phyloP scores from a whole-genome alignment of 352 stramenopile species.

The Pythium folliculosum region DNA sequence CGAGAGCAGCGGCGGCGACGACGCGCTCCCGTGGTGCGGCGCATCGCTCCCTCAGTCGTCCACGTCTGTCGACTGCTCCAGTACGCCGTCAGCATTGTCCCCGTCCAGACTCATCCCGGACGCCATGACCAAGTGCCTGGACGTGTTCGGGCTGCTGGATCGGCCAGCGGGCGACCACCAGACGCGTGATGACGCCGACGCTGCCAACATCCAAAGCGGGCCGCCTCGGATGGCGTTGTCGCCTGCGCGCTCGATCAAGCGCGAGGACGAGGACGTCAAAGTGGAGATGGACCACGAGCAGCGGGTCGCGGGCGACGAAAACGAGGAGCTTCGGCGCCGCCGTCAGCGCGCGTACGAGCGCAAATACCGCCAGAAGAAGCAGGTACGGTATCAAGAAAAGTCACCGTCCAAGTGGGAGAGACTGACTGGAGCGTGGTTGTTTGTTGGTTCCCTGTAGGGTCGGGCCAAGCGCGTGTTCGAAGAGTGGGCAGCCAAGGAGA shows the following conservation, averaged over 20 bases:
- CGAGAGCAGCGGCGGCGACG: neutral
- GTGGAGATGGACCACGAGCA: conserved; percentile 1
- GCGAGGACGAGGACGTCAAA: conserved; percentile 4
- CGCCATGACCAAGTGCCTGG: neutral
- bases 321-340: neutral
- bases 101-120: neutral
- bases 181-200: too few species aligned
- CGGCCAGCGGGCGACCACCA: too few species aligned
- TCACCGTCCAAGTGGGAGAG: too few species aligned
- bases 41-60: conserved; percentile 8
- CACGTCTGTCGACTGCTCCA: conserved; percentile 19
- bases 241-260: neutral
- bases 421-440: too few species aligned
- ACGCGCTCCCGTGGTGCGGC: conserved; percentile 3
- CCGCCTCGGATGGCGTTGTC: too few species aligned
- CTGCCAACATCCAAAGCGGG: too few species aligned
- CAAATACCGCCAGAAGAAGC: conserved; percentile 6
- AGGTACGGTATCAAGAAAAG: too few species aligned
- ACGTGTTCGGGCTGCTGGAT: too few species aligned
- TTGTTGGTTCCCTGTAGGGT: too few species aligned
- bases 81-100: neutral
- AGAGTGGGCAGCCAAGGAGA: conserved; percentile 13
- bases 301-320: neutral
- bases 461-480: neutral
- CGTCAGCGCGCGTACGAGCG: conserved; percentile 17